Evolutionary conservation across 177 flowering plant genomes (phyloP).

Genomic region (Vitis hybrid): DNA sequence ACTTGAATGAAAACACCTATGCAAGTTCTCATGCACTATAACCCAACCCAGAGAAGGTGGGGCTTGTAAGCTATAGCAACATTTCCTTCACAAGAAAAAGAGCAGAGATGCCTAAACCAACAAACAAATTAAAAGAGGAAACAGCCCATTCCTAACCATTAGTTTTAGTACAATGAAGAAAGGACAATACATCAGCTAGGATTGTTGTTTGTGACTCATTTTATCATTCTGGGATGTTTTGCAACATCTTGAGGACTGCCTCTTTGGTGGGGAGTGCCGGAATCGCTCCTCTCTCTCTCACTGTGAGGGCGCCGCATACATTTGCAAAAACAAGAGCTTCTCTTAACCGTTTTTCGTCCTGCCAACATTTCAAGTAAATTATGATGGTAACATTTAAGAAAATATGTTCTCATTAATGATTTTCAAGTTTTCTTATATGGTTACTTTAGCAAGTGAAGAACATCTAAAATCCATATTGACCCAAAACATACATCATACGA

Average conservation of each 20-base stretch:
- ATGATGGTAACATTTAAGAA: background rate
- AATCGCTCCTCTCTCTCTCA: constrained; percentile 47
- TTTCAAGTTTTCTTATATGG: background rate
- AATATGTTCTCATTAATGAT: too few species aligned
- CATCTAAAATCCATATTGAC: too few species aligned
- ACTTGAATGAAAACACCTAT: background rate
- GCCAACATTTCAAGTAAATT: constrained; percentile 4
- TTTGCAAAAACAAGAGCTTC: constrained; percentile 48
- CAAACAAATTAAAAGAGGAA: too few species aligned
- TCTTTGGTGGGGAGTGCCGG: constrained; percentile 46
- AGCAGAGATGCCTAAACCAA: background rate
- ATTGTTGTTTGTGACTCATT: background rate
- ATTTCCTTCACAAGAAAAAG: background rate
- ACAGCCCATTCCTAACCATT: background rate
- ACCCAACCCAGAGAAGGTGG: constrained; percentile 1
- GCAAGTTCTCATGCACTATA: background rate
- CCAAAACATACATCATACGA: too few species aligned
- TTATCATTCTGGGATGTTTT: constrained; percentile 6
- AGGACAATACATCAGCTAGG: background rate
- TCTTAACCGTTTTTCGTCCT: constrained; percentile 47
- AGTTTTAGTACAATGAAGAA: background rate
- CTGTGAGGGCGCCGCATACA: constrained; percentile 55
- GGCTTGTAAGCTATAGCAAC: background rate
- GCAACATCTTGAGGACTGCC: constrained; percentile 33
- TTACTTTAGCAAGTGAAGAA: background rate